Evolutionary conservation across 2,329 filamentous ascomycete species (phyloP), one percentile per base, ranked within the genome.

Genomic region (Neodidymelliopsis sp.): DNA sequence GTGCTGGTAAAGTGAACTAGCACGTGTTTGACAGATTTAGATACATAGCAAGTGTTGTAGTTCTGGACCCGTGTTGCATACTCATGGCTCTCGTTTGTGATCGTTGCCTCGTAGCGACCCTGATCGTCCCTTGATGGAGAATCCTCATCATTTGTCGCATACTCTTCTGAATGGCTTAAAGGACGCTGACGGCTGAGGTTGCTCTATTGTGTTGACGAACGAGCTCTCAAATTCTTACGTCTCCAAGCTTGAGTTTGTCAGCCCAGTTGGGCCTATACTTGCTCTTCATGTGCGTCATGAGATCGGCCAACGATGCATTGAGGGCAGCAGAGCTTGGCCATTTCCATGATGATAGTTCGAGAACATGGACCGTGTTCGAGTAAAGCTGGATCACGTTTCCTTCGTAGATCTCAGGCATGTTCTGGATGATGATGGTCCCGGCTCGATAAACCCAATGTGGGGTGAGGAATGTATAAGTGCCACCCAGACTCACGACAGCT

Each of bases 371-470:
- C 0, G 69, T 68, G 31, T 72, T 72, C 4, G 66, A 68, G 29
- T 71, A 72, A 1, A 72, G 53, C 28, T 69, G 66, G 10, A 70
- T 66, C 3, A 72, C 59, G 28, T 72, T 66, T 8, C 49, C 63
- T 2, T 61, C 63, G 11, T 64, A 63, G 24, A 71, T 63, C 5
- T 54, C 35, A 4, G 63, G 60, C 40, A 71, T 67, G 41, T 66
- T 67, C 23, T 72, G 62, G 19, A 72, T 63, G 18, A 72, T 44
- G 3, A 70, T 59, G 0, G 63, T 66, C 3, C 62, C 67, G 7
- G 69, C 67, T 35, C 62, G 59, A 44, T 69, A 71, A 1, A 72
- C 68, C 69, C 69, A 72, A 42, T 72, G 66, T 11, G 69, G 69
- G 2, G 69, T 72, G 6, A 68, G 43, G 28, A 64, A 72, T 4